A percentile compares a stretch with the other conserved stretches of the same genome.
Evolutionary conservation across 495 filamentous ascomycete species (phyloP).

Genomic region (Aspergillus baeticus): DNA sequence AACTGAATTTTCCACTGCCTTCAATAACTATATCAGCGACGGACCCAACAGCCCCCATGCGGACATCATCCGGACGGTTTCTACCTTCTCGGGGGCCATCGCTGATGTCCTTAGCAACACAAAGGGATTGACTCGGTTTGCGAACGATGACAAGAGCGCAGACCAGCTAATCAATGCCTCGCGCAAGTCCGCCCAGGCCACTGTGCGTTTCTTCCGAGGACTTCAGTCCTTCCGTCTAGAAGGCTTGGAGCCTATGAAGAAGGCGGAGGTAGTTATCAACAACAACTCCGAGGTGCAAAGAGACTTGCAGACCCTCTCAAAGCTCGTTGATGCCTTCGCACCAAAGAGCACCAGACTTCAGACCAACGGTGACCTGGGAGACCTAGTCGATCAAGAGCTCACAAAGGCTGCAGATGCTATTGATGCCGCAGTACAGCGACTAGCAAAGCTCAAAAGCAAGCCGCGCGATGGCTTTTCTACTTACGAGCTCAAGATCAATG

Average conservation of each 20-base stretch:
- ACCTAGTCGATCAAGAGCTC: constrained; percentile 89
- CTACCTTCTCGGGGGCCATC: constrained; percentile 83
- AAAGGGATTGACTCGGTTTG: constrained; percentile 91
- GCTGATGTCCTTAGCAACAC: constrained; percentile 94
- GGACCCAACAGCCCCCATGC: constrained; percentile 89
- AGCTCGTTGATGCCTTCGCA: constrained; percentile 86
- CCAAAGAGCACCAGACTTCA: constrained; percentile 78
- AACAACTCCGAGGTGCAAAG: constrained; percentile 92
- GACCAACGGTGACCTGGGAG: constrained; percentile 83
- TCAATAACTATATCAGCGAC: constrained; percentile 97
- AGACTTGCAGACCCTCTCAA: constrained; percentile 85
- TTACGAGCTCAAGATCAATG: constrained; percentile 92
- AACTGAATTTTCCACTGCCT: constrained; percentile 94
- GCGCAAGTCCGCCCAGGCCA: constrained; percentile 81
- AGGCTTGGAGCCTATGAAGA: constrained; percentile 79
- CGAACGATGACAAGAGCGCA: constrained; percentile 89
- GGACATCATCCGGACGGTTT: constrained; percentile 89
- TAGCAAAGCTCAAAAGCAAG: constrained; percentile 91
- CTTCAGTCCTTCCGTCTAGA: constrained; percentile 92
- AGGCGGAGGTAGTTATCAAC: constrained; percentile 94
- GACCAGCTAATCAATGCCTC: constrained; percentile 80
- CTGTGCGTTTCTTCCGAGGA: constrained; percentile 93
- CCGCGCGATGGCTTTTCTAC: constrained; percentile 92
- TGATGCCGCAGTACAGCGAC: constrained; percentile 81
- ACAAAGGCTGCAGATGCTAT: constrained; percentile 95